Conservation (phyloP, 1,284 basidiomycete genomes). For the Mixia osmundae region DNA sequence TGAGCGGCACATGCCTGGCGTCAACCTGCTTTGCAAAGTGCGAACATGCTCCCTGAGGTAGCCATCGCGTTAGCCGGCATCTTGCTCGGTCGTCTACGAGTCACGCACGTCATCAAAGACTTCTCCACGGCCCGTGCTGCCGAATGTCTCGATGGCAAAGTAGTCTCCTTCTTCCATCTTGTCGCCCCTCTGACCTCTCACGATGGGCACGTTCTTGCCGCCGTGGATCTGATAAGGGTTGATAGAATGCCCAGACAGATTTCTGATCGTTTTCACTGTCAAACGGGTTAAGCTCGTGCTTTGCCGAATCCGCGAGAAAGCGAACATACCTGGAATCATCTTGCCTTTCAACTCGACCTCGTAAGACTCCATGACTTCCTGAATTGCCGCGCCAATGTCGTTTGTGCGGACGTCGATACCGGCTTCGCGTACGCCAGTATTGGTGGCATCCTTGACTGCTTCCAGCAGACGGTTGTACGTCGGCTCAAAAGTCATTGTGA, state of each 20-base stretch:
- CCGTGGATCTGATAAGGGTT: slow-evolving; percentile 70
- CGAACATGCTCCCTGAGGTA: slow-evolving; percentile 57
- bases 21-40: slow-evolving; percentile 63
- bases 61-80: slow-evolving; percentile 15
- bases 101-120: slow-evolving; percentile 66
- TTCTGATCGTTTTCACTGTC: slow-evolving; percentile 72
- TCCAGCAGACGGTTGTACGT: slow-evolving; percentile 73
- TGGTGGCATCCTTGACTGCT: slow-evolving; percentile 81
- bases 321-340: slow-evolving; percentile 45
- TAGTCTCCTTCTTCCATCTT: slow-evolving; percentile 99
- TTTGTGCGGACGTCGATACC: slow-evolving; percentile 89
- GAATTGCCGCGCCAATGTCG: slow-evolving; percentile 74
- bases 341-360: slow-evolving; percentile 82
- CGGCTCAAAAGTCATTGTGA: slow-evolving; percentile 72
- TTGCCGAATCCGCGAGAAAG: slow-evolving; percentile 1
- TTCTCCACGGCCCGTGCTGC: slow-evolving; percentile 77
- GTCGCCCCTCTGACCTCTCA: slow-evolving; percentile 54
- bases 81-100: too few species aligned
- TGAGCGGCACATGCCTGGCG: slow-evolving; percentile 45
- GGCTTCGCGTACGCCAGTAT: slow-evolving; percentile 78
- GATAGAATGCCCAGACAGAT: slow-evolving; percentile 79
- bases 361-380: slow-evolving; percentile 98
- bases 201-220: slow-evolving; percentile 66
- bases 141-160: slow-evolving; percentile 98
- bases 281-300: not conserved